Conservation (phyloP, 1,284 basidiomycete genomes). For the Boletellus deceptivus region DNA sequence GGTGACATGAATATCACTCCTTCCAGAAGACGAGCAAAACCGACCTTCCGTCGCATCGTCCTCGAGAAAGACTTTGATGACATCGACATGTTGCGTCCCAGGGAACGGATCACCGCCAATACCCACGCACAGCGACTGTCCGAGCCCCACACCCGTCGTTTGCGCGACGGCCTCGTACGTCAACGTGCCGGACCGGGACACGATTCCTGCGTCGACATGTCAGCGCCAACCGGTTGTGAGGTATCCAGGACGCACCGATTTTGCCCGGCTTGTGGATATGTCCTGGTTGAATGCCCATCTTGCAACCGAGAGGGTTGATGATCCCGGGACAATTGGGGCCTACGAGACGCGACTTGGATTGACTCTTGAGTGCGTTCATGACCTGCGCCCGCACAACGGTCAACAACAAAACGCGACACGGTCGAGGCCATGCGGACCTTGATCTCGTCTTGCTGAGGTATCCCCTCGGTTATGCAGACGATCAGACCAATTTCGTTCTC, state of each 20-base stretch:
- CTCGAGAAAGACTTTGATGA: constrained; percentile 94
- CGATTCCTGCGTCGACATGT: constrained; percentile 66
- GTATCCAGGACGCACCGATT: constrained; percentile 59
- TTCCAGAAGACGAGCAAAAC: background rate
- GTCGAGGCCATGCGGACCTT: constrained; percentile 47
- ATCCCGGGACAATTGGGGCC: constrained; percentile 99
- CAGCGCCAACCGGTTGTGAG: background rate
- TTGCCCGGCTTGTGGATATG: constrained; percentile 96
- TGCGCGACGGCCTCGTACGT: constrained; percentile 93
- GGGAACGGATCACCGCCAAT: constrained; percentile 99
- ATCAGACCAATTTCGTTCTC: constrained; percentile 96
- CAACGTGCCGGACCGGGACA: constrained; percentile 93
- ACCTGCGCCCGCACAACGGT: constrained; percentile 51
- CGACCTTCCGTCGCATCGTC: constrained; percentile 89
- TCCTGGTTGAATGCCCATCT: constrained; percentile 99
- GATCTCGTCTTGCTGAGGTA: constrained; percentile 95
- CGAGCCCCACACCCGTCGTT: constrained; percentile 94
- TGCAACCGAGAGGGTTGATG: constrained; percentile 96
- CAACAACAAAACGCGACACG: background rate
- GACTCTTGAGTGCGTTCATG: constrained; percentile 90
- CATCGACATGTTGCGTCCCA: constrained; percentile 93
- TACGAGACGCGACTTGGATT: constrained; percentile 92
- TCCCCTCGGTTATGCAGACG: constrained; percentile 97
- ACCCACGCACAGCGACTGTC: constrained; percentile 95
- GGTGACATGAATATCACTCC: constrained; percentile 28